Evolutionary conservation across 1,284 basidiomycete genomes (phyloP), one percentile per base, ranked within the genome.

Genomic region (Cutaneotrichosporon sp.): DNA sequence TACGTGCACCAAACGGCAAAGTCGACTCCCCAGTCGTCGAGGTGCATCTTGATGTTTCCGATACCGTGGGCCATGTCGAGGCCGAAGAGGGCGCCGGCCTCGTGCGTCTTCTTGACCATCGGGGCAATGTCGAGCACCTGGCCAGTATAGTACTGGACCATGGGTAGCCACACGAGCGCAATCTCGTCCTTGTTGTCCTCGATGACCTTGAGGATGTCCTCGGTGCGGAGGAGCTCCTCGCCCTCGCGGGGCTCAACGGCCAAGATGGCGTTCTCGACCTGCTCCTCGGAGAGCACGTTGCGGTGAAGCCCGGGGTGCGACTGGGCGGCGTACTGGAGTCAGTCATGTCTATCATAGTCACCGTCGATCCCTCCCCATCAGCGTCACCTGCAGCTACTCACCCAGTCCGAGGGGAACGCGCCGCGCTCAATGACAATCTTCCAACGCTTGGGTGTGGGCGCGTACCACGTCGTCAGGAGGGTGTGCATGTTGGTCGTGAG

Each of bases 1-100:
- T 97, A 97, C 34, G 92, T 91, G 80, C 94, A 97, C 93, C 94
- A 97, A 21, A 93, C 92, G 0, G 95, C 96, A 79, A 98, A 98
- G 81, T 99, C 96, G 70, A 93, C 89, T 66, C 86, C 84, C 96
- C 97, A 99, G 67, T 93, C 89, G 78, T 97, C 92, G 67, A 99
- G 83, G 59, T 87, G 84, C 67, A 97, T 81, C 13, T 91, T 90
- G 36, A 99, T 91, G 78, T 99, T 99, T 61, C 95, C 95, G 57
- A 90, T 86, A 1, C 90, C 96, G 80, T 99, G 97, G 5, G 97
- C 97, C 38, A 98, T 87, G 82, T 99, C 96, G 86, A 94, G 94
- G 55, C 94, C 96, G 72, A 92, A 91, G 63, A 95, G 86, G 69
- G 91, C 95, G 51, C 92, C 94, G 49, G 76, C 73, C 40, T 85